Evolutionary conservation across 768 basidiomycete species (phyloP).

Genomic region (Ramaria sp.): DNA sequence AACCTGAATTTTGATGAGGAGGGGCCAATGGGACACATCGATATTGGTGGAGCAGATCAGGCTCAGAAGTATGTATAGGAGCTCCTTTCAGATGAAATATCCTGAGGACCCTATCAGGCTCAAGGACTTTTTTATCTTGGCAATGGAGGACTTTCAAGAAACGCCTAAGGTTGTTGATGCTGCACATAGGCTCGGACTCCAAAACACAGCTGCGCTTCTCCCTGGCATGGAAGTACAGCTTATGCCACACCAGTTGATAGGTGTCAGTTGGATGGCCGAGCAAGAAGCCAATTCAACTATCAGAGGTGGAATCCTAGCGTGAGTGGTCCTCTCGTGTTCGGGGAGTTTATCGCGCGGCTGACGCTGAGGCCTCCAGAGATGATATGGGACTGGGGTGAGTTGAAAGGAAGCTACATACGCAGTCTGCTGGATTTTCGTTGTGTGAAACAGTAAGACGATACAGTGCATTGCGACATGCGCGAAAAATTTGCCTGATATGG

Average conservation of each 20-base stretch:
- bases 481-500: conserved; percentile 41
- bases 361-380: conserved; percentile 28
- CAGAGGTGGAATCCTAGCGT: conserved; percentile 57
- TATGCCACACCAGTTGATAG: conserved; percentile 65
- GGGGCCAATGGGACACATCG: conserved; percentile 1
- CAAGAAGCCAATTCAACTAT: conserved; percentile 34
- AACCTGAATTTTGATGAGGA: conserved; percentile 9
- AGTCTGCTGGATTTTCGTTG: not conserved
- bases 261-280: conserved; percentile 71
- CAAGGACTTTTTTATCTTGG: conserved; percentile 9
- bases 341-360: not conserved
- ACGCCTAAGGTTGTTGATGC: conserved; percentile 23
- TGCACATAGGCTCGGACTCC: conserved; percentile 18
- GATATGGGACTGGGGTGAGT: conserved; percentile 55
- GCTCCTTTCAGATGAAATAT: not conserved
- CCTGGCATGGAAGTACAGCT: conserved; percentile 62
- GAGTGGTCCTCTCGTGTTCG: conserved; percentile 15
- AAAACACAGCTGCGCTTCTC: conserved; percentile 41
- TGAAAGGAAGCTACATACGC: not conserved
- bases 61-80: not conserved
- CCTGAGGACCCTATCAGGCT: conserved; percentile 2
- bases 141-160: conserved; percentile 17
- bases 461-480: conserved; percentile 77
- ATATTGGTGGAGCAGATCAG: conserved; percentile 1
- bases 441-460: conserved; percentile 40